Evolutionary conservation across 306 rosid species (phyloP), one percentile per base, ranked within the genome.

Genomic region (Vigna angularis): DNA sequence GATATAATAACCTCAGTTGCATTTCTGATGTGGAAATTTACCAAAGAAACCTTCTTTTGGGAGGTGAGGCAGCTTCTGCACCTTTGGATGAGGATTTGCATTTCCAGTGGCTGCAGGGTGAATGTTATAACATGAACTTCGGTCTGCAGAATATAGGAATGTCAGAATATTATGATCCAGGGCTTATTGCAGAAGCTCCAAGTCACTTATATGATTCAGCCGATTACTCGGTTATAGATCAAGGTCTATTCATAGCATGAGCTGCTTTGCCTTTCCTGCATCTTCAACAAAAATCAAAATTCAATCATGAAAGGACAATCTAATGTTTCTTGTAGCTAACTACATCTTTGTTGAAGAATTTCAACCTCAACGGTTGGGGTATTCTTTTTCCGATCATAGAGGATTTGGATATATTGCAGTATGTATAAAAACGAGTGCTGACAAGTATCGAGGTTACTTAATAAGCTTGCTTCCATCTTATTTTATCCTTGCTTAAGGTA

Each of bases 171-270:
- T 69, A 40, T 79, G 96, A 88, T 87, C 87, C 90, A 45, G 86
- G 90, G 61, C 76, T 86, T 72, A 36, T 72, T 64, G 36, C 88
- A 2, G 98, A 91, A 64, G 80, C 81, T 86, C 90, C 97, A 9
- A 15, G 36, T 22, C 87, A 90, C 81, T 67, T 86, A 28, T 84
- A 85, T 79, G 98, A 95, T 74, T 81, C 89, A 59, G 78, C 90
- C 24, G 98, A 96, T 65, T 90, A 85, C 78, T 66, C 89, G 20
- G 72, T 88, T 24, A 62, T 89, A 69, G 98, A 91, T 86, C 90
- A 93, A 81, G 87, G 98, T 75, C 91, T 91, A 61, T 93, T 88
- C 80, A 89, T 91, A 70, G 85, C 86, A 75, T 87, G 87, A 91
- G 73, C 76, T 51, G 84, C 85, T 12, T 73, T 45, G 52, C 76